phyloP scores from a whole-genome alignment of 352 stramenopile genomes.

The Hyaloperonospora arabidopsidis region DNA sequence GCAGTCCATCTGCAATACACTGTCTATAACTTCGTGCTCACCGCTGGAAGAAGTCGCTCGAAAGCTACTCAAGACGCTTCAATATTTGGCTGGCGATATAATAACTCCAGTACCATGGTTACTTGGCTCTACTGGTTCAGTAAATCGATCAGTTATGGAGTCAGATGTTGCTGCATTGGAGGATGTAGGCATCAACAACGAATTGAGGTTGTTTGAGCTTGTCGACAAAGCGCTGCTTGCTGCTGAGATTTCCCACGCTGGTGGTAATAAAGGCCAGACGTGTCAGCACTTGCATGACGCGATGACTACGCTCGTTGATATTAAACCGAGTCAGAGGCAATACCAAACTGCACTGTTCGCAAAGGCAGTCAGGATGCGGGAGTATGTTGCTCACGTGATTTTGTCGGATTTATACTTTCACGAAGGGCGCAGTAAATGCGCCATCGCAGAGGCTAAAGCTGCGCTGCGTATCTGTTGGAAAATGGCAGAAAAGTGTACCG shows the following conservation, averaged over 20 bases:
- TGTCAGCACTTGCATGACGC: conserved; percentile 28
- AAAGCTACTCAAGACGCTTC: conserved; percentile 29
- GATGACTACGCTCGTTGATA: conserved; percentile 9
- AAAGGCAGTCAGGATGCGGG: conserved; percentile 45
- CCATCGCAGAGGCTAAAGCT: conserved; percentile 50
- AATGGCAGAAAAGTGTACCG: conserved; percentile 40
- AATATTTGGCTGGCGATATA: conserved; percentile 9
- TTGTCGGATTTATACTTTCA: conserved; percentile 51
- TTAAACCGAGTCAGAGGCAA: conserved; percentile 12
- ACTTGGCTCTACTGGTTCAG: conserved; percentile 11
- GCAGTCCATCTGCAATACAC: conserved; percentile 42
- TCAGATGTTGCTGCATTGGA: not conserved
- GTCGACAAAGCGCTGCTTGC: conserved; percentile 33
- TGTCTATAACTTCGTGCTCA: conserved; percentile 49
- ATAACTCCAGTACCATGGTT: conserved; percentile 23
- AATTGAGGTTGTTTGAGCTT: conserved; percentile 23
- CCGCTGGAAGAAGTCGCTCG: conserved; percentile 33
- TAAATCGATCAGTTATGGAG: conserved; percentile 1
- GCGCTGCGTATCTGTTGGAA: conserved; percentile 66
- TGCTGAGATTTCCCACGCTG: conserved; percentile 11
- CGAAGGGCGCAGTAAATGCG: conserved; percentile 30
- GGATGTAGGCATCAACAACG: not conserved
- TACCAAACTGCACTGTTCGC: conserved; percentile 3
- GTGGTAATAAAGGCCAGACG: conserved; percentile 8
- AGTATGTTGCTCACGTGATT: conserved; percentile 42